phyloP scores from a whole-genome alignment of 495 filamentous ascomycete genomes.

The Neurospora sp. region DNA sequence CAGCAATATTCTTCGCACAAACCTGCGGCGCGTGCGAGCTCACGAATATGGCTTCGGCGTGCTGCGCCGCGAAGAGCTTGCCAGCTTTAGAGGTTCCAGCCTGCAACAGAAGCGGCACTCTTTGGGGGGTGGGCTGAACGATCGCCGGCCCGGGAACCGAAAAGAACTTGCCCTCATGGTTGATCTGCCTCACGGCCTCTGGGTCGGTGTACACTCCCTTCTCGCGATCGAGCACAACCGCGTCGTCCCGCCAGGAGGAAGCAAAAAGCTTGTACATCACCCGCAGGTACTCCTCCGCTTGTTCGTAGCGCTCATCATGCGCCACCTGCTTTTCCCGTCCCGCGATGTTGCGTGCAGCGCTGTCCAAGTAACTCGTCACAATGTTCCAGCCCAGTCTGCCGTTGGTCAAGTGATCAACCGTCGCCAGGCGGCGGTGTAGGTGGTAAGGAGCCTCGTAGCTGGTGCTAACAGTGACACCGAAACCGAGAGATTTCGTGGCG shows the following conservation, averaged over 20 bases:
- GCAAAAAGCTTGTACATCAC: conserved; percentile 64
- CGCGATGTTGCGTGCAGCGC: conserved; percentile 53
- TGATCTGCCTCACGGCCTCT: conserved; percentile 48
- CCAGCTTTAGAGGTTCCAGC: conserved; percentile 56
- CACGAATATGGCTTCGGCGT: conserved; percentile 50
- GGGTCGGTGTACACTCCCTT: conserved; percentile 52
- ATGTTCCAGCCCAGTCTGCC: conserved; percentile 41
- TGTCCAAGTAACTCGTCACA: conserved; percentile 59
- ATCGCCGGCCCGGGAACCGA: conserved; percentile 55
- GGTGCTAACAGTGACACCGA: conserved; percentile 55
- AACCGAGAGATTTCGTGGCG: conserved; percentile 50
- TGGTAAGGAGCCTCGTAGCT: conserved; percentile 66
- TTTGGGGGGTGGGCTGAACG: conserved; percentile 53
- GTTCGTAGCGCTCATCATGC: conserved; percentile 59
- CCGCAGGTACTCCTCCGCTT: conserved; percentile 58
- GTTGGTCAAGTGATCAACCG: conserved; percentile 57
- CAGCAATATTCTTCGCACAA: conserved; percentile 36
- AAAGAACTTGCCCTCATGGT: conserved; percentile 59
- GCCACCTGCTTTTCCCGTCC: conserved; percentile 38
- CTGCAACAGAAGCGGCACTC: conserved; percentile 56
- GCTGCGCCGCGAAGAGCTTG: conserved; percentile 53
- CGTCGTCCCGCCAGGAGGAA: conserved; percentile 59
- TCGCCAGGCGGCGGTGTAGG: conserved; percentile 53
- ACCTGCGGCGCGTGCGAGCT: conserved; percentile 38
- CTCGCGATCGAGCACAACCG: conserved; percentile 47